These are phyloP conservation scores for Cladophialophora exuberans DNA, from an alignment of 2,329 filamentous ascomycete species.

Conservation along the genomic window DNA sequence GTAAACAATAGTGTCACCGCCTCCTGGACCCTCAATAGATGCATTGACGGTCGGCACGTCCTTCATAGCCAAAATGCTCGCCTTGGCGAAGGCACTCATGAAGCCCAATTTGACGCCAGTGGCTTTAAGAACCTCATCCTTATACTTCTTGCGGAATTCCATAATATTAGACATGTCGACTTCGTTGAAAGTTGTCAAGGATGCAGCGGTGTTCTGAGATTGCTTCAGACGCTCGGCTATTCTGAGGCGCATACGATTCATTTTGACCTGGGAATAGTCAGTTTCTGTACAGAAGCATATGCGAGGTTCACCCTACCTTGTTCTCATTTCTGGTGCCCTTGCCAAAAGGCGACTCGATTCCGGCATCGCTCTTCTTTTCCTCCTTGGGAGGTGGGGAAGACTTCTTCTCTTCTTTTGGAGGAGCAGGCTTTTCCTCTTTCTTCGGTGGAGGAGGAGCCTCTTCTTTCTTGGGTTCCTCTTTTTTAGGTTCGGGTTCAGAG, in stretches of 20 bases:
- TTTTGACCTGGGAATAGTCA: slow-evolving; percentile 75
- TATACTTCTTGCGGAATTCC: slow-evolving; percentile 96
- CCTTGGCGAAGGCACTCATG: slow-evolving; percentile 96
- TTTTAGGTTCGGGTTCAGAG: slow-evolving; percentile 56
- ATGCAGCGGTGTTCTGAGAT: slow-evolving; percentile 97
- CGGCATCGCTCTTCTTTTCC: slow-evolving; percentile 33
- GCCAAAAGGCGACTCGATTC: slow-evolving; percentile 55
- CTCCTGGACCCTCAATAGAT: slow-evolving; percentile 92
- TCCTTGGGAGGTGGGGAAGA: slow-evolving; percentile 32
- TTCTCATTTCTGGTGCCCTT: slow-evolving; percentile 74
- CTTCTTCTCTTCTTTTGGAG: too few species aligned
- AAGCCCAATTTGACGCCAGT: slow-evolving; percentile 98
- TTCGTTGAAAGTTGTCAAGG: slow-evolving; percentile 97
- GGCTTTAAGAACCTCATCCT: slow-evolving; percentile 94
- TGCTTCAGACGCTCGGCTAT: slow-evolving; percentile 98
- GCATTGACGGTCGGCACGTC: slow-evolving; percentile 95
- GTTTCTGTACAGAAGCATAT: slow-evolving; percentile 12
- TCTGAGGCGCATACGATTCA: slow-evolving; percentile 98
- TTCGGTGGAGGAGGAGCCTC: slow-evolving; percentile 41
- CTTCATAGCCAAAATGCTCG: slow-evolving; percentile 87
- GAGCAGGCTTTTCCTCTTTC: slow-evolving; percentile 40
- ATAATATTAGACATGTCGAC: slow-evolving; percentile 98
- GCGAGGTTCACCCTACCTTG: slow-evolving; percentile 62
- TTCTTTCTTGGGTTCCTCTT: slow-evolving; percentile 45
- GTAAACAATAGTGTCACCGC: slow-evolving; percentile 97